Conservation (phyloP, 2,329 filamentous ascomycete genomes). For the Aspergillus sp. region DNA sequence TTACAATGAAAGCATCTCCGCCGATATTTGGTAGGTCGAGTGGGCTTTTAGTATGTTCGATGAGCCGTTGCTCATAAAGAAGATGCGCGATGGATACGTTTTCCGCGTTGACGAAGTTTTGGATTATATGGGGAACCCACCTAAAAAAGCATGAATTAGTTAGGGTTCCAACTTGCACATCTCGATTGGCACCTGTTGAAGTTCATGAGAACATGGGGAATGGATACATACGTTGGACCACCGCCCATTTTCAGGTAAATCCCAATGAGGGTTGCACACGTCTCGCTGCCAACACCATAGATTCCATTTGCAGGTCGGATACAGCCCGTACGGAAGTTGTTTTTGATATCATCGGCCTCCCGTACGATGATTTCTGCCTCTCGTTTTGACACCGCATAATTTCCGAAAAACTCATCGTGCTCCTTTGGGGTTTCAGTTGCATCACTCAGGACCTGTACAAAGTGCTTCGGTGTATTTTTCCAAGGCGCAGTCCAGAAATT, state of each 20-base stretch:
- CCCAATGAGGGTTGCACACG: conserved; percentile 37
- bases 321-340: conserved; percentile 52
- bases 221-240: conserved; percentile 32
- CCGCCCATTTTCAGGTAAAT: conserved; percentile 39
- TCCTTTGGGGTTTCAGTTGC: conserved; percentile 40
- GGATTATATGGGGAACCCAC: conserved; percentile 48
- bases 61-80: conserved; percentile 53
- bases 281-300: conserved; percentile 51
- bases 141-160: conserved; percentile 18
- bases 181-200: too few species aligned
- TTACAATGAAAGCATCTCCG: conserved; percentile 53
- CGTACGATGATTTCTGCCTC: conserved; percentile 54
- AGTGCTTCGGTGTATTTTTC: conserved; percentile 39
- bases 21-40: conserved; percentile 31
- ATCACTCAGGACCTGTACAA: conserved; percentile 50
- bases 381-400: conserved; percentile 55
- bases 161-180: too few species aligned
- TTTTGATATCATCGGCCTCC: conserved; percentile 37
- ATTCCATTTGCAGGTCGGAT: conserved; percentile 57
- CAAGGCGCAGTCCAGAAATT: conserved; percentile 49
- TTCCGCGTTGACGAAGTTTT: conserved; percentile 52
- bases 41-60: conserved; percentile 30
- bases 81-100: conserved; percentile 58
- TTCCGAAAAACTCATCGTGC: conserved; percentile 46
- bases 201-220: too few species aligned